Evolutionary conservation across 805 yeast genomes (phyloP), one percentile per base, ranked within the genome.

Genomic region (Suhomyces kilbournensis): DNA sequence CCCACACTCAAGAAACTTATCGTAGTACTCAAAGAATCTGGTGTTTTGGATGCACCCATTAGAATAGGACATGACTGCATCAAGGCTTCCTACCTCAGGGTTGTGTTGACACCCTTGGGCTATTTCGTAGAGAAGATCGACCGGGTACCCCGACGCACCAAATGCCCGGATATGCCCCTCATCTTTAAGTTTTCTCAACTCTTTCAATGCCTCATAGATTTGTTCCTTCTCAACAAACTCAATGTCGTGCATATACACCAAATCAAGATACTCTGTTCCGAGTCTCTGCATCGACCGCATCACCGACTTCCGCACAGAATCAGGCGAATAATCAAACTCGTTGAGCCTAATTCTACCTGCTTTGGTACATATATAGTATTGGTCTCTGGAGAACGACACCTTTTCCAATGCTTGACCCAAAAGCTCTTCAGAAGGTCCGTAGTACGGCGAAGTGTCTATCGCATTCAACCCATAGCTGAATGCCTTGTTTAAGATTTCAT

Each of bases 381-480:
- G 63, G 4, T 84, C 85, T 53, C 98, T 77, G 0, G 83, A 76
- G 60, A 76, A 67, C 23, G 32, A 38, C 32, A 69, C 47, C 17
- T 60, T 39, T 26, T 35, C 35, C 57, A 92, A 70, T 0, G 91
- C 93, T 14, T 75, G 55, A 1, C 98, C 97, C 5, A 89, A 64
- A 12, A 92, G 57, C 17, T 69, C 75, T 63, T 92, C 98, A 4
- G 96, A 88, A 0, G 90, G 90, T 0, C 97, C 97, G 65, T 92
- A 92, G 70, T 89, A 91, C 3, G 97, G 97, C 0, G 97, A 88
- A 0, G 97, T 90, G 64, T 92, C 97, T 35, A 92, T 75, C 1
- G 96, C 94, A 45, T 77, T 79, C 54, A 90, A 72, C 0, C 97
- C 97, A 23, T 75, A 63, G 19, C 73, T 69, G 60, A 92, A 85